Conservation (phyloP, 352 stramenopile species). For the Phytophthora agathidicida region DNA sequence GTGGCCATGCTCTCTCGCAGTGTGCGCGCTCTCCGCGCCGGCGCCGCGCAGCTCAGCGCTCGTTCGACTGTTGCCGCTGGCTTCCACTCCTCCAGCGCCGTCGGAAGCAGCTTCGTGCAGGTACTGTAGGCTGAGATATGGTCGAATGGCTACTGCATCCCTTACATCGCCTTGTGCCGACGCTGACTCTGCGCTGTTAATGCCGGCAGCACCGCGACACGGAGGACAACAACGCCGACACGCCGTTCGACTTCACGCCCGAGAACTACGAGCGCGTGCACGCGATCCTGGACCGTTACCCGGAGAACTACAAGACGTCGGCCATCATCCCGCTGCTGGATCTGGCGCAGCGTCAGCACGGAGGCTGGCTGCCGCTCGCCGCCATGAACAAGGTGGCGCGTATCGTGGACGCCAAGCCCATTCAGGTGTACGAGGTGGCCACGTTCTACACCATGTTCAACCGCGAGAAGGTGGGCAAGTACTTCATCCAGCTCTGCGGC, state of each 20-base stretch:
- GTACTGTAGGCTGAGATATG: constrained; percentile 24
- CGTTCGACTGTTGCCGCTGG: constrained; percentile 14
- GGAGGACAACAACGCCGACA: constrained; percentile 96
- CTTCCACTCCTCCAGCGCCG: constrained; percentile 60
- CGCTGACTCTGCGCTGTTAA: constrained; percentile 3
- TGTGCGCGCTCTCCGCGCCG: constrained; percentile 51
- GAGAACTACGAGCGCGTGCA: constrained; percentile 98
- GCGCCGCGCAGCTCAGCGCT: constrained; percentile 31
- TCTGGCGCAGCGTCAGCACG: constrained; percentile 95
- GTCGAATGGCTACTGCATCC: too few species aligned
- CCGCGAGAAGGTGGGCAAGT: constrained; percentile 94
- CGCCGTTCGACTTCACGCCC: constrained; percentile 97
- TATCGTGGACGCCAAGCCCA: constrained; percentile 96
- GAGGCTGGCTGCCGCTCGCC: constrained; percentile 97
- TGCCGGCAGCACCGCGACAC: constrained; percentile 93
- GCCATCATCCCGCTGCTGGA: constrained; percentile 99
- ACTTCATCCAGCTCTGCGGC: constrained; percentile 97
- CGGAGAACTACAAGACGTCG: constrained; percentile 99
- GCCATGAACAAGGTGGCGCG: constrained; percentile 99
- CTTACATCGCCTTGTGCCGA: not conserved
- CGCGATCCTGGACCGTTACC: constrained; percentile 97
- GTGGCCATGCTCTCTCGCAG: constrained; percentile 65
- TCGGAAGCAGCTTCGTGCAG: constrained; percentile 45
- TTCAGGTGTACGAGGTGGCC: constrained; percentile 99
- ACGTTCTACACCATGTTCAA: constrained; percentile 99